phyloP scores from a whole-genome alignment of 75 land plant genomes.

The Sequoiadendron giganteum region DNA sequence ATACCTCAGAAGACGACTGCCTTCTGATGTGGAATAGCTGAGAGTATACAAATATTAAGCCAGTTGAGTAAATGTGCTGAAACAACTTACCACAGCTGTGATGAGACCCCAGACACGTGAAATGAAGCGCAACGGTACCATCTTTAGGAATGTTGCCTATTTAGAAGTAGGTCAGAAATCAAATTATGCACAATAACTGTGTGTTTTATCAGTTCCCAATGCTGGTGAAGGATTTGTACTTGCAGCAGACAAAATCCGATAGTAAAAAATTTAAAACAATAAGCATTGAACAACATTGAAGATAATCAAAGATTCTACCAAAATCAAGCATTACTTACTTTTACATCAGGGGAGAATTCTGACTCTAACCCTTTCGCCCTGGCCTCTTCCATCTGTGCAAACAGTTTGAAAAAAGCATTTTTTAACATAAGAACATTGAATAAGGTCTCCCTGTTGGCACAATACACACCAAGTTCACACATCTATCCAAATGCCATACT shows the following conservation, averaged over 20 bases:
- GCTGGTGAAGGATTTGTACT: neutral
- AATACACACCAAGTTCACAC: neutral
- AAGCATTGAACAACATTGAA: neutral
- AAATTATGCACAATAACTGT: neutral
- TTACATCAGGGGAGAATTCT: constrained; percentile 80
- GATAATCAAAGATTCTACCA: neutral
- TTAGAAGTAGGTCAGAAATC: constrained; percentile 10
- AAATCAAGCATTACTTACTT: constrained; percentile 38
- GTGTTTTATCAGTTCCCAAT: neutral
- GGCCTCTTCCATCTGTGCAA: constrained; percentile 63
- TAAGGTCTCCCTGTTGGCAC: neutral
- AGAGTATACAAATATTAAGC: neutral
- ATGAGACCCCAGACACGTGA: constrained; percentile 83
- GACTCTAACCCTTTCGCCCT: constrained; percentile 71
- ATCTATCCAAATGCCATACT: neutral
- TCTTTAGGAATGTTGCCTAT: constrained; percentile 76
- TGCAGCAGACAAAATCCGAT: neutral
- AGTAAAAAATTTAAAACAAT: constrained; percentile 2
- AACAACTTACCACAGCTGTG: constrained; percentile 60
- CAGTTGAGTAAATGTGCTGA: constrained; percentile 3
- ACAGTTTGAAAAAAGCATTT: neutral
- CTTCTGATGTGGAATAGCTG: neutral
- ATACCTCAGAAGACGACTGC: neutral
- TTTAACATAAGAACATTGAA: neutral
- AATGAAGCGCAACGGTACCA: constrained; percentile 83